Base-by-base conservation (phyloP, 768 basidiomycete species). In the Lyophyllum decastes region DNA sequence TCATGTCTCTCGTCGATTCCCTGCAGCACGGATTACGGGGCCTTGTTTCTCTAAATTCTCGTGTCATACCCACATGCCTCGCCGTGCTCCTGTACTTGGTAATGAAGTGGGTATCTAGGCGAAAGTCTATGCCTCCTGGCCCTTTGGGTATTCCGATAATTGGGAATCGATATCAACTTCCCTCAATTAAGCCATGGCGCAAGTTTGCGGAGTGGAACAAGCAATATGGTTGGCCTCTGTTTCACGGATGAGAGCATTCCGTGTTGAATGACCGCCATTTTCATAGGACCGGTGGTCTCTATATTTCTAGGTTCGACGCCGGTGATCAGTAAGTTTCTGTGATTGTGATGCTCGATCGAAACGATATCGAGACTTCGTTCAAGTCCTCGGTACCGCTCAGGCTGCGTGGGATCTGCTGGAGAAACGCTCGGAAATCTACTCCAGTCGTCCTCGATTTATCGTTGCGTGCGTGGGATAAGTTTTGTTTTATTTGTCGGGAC, bases 391-490 rank as follows among this genome's bases (percentile, higher is more conserved):
- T 5, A 80, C 72, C 3, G 77, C 79, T 1, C 77, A 78, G 61
- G 74, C 76, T 34, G 77, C 77, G 30, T 78, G 75, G 76, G 78
- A 79, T 52, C 68, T 79, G 9, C 64, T 84, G 22, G 81, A 82
- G 57, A 79, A 78, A 54, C 73, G 79, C 27, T 79, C 78, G 0
- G 70, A 75, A 0, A 75, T 76, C 17, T 82, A 82, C 52, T 80
- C 80, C 2, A 77, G 76, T 54, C 72, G 81, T 12, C 79, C 80
- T 33, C 76, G 76, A 16, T 78, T 79, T 41, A 73, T 82, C 27
- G 73, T 81, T 49, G 76, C 71, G 75, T 76, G 60, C 49, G 72
- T 57, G 19, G 21, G 5, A 2, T 54, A 17, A 10, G 9, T 24
- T 8, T 33, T 40, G 30, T 19, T 17, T 47, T 21, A n/a, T n/a